A percentile compares a stretch with the other conserved stretches of the same genome.
phyloP scores from a whole-genome alignment of 2,329 filamentous ascomycete species.

The Alternaria gansuensis region DNA sequence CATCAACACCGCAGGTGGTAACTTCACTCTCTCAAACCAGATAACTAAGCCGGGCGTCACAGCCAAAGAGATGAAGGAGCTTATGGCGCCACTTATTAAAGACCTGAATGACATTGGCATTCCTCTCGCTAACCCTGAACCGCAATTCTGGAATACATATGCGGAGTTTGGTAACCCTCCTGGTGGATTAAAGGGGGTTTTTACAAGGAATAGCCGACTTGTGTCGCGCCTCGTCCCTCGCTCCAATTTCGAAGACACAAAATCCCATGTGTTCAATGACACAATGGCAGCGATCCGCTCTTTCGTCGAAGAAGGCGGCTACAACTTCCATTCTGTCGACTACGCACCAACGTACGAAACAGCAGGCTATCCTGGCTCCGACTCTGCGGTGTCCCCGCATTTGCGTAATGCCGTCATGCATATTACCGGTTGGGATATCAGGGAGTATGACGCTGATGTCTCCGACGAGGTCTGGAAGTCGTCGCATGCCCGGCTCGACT shows the following conservation, averaged over 20 bases:
- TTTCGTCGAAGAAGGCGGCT: slow-evolving; percentile 41
- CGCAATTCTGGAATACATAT: slow-evolving; percentile 32
- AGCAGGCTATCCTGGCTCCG: slow-evolving; percentile 37
- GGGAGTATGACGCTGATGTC: slow-evolving; percentile 29
- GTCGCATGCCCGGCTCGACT: slow-evolving; percentile 34
- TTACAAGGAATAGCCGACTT: slow-evolving; percentile 31
- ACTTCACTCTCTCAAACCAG: slow-evolving; percentile 29
- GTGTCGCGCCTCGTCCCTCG: slow-evolving; percentile 48
- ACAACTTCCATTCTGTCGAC: slow-evolving; percentile 43
- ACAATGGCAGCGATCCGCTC: slow-evolving; percentile 35
- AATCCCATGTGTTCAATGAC: slow-evolving; percentile 24
- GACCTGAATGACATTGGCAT: slow-evolving; percentile 33
- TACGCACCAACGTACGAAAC: slow-evolving; percentile 34
- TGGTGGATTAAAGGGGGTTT: slow-evolving; percentile 12
- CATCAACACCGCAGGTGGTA: slow-evolving; percentile 26
- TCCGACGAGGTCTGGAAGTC: slow-evolving; percentile 33
- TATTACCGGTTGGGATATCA: slow-evolving; percentile 39
- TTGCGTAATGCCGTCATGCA: slow-evolving; percentile 40
- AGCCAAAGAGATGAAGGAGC: slow-evolving; percentile 24
- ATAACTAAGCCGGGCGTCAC: slow-evolving; percentile 34
- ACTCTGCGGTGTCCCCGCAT: slow-evolving; percentile 34
- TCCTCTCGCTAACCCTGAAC: slow-evolving; percentile 26
- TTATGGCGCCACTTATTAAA: slow-evolving; percentile 34
- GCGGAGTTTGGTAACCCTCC: slow-evolving; percentile 30
- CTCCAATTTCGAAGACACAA: slow-evolving; percentile 34